Conservation (phyloP, 768 basidiomycete species). For the Panellus pusillus region DNA sequence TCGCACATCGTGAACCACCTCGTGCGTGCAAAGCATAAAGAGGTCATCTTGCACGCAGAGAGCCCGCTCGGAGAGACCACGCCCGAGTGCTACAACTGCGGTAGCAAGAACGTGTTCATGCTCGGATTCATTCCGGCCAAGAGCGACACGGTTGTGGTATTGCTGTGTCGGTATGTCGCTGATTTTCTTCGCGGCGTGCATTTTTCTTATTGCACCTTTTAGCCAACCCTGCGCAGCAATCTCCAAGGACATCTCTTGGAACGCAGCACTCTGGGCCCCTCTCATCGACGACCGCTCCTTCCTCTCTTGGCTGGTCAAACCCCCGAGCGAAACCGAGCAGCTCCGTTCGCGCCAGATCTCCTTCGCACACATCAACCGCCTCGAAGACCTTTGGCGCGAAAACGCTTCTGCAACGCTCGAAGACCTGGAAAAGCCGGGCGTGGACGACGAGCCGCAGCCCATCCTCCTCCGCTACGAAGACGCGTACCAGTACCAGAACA, state of each 20-base stretch:
- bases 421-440: conserved; percentile 95
- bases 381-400: conserved; percentile 98
- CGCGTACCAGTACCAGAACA: conserved; percentile 99
- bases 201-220: conserved; percentile 2
- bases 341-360: conserved; percentile 96
- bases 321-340: conserved; percentile 94
- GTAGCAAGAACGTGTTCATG: conserved; percentile 99
- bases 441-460: conserved; percentile 96
- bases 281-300: conserved; percentile 98
- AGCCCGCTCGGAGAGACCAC: conserved; percentile 95
- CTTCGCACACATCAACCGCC: conserved; percentile 93
- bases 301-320: conserved; percentile 98
- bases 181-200: conserved; percentile 5
- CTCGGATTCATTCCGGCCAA: conserved; percentile 99
- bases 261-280: conserved; percentile 95
- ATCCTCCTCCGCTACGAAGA: conserved; percentile 93
- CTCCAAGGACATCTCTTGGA: conserved; percentile 98
- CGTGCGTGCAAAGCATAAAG: conserved; percentile 98
- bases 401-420: conserved; percentile 93
- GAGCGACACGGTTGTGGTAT: conserved; percentile 96
- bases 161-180: conserved; percentile 83
- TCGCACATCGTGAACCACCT: conserved; percentile 99
- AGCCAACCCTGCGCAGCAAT: conserved; percentile 98
- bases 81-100: conserved; percentile 99
- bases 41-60: conserved; percentile 94